These are phyloP conservation scores for Salvia splendens DNA, from an alignment of 257 asterid genomes.

Conservation along the genomic window DNA sequence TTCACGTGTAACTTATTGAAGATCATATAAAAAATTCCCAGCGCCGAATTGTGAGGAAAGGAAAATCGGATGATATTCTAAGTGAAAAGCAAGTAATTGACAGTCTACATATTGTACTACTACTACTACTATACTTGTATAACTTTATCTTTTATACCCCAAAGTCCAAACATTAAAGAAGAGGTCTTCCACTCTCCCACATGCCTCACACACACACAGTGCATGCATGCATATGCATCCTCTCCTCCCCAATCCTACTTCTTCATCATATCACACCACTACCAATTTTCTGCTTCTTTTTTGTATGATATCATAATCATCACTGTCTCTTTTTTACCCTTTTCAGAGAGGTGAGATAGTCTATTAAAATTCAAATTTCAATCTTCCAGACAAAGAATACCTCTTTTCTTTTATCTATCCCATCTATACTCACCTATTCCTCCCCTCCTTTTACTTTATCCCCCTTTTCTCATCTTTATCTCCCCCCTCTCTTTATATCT, in stretches of 20 bases:
- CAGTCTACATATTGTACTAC: slow-evolving; percentile 4
- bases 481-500: not conserved
- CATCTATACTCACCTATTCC: slow-evolving; percentile 40
- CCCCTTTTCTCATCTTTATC: slow-evolving; percentile 24
- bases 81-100: not conserved
- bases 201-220: slow-evolving; percentile 7
- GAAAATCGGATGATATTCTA: too few relatives aligned
- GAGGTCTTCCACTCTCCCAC: slow-evolving; percentile 27
- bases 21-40: too few relatives aligned
- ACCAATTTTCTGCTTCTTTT: slow-evolving; percentile 10
- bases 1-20: too few relatives aligned
- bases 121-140: too few relatives aligned
- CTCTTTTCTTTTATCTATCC: slow-evolving; percentile 35
- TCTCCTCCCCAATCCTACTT: not conserved
- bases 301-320: not conserved
- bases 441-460: slow-evolving; percentile 45
- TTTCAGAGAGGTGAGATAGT: not conserved
- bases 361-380: slow-evolving; percentile 37
- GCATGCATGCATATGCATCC: slow-evolving; percentile 29
- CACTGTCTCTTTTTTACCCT: not conserved
- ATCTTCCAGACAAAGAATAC: slow-evolving; percentile 69
- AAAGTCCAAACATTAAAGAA: not conserved
- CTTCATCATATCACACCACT: not conserved
- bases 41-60: too few relatives aligned
- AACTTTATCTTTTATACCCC: slow-evolving; percentile 12